phyloP scores from a whole-genome alignment of 306 rosid species.

The Carpinus viminea region DNA sequence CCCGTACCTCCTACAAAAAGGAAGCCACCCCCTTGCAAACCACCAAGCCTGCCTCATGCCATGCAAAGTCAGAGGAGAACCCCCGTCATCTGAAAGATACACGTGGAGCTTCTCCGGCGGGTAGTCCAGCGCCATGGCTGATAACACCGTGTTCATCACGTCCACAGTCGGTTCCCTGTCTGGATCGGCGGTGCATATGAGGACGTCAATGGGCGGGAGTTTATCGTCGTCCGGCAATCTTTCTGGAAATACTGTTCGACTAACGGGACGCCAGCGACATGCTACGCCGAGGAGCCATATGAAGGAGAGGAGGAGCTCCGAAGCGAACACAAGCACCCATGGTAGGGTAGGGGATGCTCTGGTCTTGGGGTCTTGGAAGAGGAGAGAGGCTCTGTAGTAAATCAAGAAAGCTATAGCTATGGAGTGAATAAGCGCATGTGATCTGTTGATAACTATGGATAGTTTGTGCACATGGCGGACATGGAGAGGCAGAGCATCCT shows the following conservation, averaged over 20 bases:
- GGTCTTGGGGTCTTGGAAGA: conserved; percentile 35
- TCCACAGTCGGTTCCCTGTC: conserved; percentile 63
- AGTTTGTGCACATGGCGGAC: conserved; percentile 43
- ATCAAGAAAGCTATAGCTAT: conserved; percentile 49
- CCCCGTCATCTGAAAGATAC: conserved; percentile 76
- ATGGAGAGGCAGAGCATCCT: conserved; percentile 40
- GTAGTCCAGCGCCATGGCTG: conserved; percentile 77
- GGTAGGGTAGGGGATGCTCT: conserved; percentile 31
- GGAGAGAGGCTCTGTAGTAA: conserved; percentile 48
- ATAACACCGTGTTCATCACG: conserved; percentile 75
- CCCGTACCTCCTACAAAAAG: conserved; percentile 51
- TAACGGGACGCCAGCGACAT: conserved; percentile 54
- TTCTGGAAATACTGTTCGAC: conserved; percentile 52
- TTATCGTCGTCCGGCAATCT: conserved; percentile 52
- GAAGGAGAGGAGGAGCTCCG: conserved; percentile 64
- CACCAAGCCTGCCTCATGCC: conserved; percentile 50
- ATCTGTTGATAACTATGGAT: conserved; percentile 43
- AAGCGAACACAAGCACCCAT: conserved; percentile 52
- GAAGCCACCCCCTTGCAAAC: conserved; percentile 72
- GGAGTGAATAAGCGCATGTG: conserved; percentile 51
- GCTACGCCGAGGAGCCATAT: conserved; percentile 64
- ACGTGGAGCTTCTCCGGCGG: conserved; percentile 67
- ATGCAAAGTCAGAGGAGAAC: conserved; percentile 49
- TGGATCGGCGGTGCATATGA: conserved; percentile 73
- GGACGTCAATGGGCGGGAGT: conserved; percentile 63